These are phyloP conservation scores for Fusarium acutatum DNA, from an alignment of 2,329 filamentous ascomycete species.

Conservation along the genomic window DNA sequence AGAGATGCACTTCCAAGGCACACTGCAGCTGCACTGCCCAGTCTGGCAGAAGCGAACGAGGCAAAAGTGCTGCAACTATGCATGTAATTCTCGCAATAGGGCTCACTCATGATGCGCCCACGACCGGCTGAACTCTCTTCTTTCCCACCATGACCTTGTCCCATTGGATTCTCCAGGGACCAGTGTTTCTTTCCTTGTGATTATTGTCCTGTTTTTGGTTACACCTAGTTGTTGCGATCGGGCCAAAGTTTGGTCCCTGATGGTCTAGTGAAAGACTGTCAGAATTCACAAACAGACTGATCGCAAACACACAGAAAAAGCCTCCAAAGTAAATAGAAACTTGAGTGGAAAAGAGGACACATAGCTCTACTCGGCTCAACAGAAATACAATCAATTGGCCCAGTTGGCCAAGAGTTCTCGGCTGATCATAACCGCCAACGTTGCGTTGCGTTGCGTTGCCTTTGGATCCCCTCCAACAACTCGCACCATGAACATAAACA, in stretches of 20 bases:
- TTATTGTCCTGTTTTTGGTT: background rate
- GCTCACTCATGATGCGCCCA: constrained; percentile 23
- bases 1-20: constrained; percentile 16
- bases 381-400: background rate
- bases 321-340: background rate
- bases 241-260: background rate
- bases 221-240: constrained; percentile 14
- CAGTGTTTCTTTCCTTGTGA: constrained; percentile 9
- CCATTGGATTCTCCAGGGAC: constrained; percentile 5
- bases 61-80: constrained; percentile 13
- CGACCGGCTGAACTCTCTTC: constrained; percentile 4
- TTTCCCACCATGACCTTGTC: background rate
- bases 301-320: background rate
- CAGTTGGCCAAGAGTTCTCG: constrained; percentile 17
- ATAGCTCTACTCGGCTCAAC: background rate
- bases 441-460: background rate
- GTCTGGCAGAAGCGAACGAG: background rate
- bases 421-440: constrained; percentile 26
- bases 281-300: constrained; percentile 1
- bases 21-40: constrained; percentile 21
- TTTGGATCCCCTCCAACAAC: constrained; percentile 22
- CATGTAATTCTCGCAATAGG: constrained; percentile 24
- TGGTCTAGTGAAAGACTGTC: constrained; percentile 9
- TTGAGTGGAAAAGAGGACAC: background rate
- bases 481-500: constrained; percentile 29